phyloP scores from a whole-genome alignment of 768 basidiomycete species.

The Mrakia gelida region DNA sequence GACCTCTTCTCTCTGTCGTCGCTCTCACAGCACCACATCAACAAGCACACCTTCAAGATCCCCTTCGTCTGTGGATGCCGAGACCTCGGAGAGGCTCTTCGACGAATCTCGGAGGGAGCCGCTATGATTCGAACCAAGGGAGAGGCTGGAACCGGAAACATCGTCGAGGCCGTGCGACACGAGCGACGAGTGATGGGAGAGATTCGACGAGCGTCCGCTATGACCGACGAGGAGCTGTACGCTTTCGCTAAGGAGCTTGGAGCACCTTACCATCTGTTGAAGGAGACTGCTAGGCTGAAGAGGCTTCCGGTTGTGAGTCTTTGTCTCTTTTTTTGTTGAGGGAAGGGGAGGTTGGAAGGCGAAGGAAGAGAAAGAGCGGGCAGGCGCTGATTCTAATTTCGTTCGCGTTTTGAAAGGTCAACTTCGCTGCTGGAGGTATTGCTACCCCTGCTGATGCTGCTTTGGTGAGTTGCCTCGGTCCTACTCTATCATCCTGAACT shows the following conservation, averaged over 20 bases:
- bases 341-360: too few species aligned
- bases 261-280: conserved; percentile 90
- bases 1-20: not conserved
- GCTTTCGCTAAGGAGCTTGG: conserved; percentile 71
- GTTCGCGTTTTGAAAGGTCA: conserved; percentile 40
- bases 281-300: conserved; percentile 91
- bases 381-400: not conserved
- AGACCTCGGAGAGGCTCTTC: conserved; percentile 80
- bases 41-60: conserved; percentile 89
- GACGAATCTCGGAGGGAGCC: conserved; percentile 94
- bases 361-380: not conserved
- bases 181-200: conserved; percentile 74
- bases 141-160: conserved; percentile 50
- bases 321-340: conserved; percentile 18
- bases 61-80: conserved; percentile 96
- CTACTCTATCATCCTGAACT: too few species aligned
- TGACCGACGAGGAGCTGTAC: conserved; percentile 94
- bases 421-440: conserved; percentile 87
- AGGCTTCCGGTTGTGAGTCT: conserved; percentile 70
- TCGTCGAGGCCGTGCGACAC: conserved; percentile 74
- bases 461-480: conserved; percentile 42
- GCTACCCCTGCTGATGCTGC: conserved; percentile 76
- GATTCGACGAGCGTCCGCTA: conserved; percentile 68
- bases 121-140: conserved; percentile 90
- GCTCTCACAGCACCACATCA: conserved; percentile 73